Percentiles rank a stretch among this genome's conserved stretches.
These are phyloP conservation scores for Conringia planisiliqua DNA, from an alignment of 345 rosid species.

Conservation along the genomic window DNA sequence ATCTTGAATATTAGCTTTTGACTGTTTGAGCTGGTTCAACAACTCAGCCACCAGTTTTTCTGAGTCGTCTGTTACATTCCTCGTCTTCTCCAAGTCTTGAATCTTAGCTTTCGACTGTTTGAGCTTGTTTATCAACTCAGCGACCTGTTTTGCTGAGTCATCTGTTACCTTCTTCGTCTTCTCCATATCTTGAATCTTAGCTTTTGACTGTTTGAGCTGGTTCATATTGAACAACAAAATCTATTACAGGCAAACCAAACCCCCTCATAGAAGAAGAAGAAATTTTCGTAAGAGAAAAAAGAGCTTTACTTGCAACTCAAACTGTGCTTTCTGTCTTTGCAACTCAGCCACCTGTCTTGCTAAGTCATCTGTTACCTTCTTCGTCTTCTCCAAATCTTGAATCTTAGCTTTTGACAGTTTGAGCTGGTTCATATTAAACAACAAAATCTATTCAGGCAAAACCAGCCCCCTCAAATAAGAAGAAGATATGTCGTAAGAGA, in stretches of 20 bases:
- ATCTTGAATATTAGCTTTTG: not conserved
- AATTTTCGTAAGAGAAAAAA: not conserved
- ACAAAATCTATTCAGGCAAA: not conserved
- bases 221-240: not conserved
- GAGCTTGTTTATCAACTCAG: not conserved
- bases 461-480: not conserved
- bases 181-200: not conserved
- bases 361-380: not conserved
- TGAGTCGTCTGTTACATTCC: conserved; percentile 10
- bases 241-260: not conserved
- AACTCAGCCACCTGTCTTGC: not conserved
- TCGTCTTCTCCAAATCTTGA: not conserved
- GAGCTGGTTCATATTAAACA: conserved; percentile 23
- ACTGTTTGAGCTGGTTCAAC: not conserved
- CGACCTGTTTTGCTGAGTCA: not conserved
- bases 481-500: not conserved
- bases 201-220: conserved; percentile 26
- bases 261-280: not conserved
- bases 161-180: not conserved
- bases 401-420: not conserved
- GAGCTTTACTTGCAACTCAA: not conserved
- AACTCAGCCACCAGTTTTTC: not conserved
- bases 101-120: too few species aligned
- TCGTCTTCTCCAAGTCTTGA: too few species aligned
- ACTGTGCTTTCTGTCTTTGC: not conserved